phyloP scores from a whole-genome alignment of 208 protist species.

The Crithidia bombi region DNA sequence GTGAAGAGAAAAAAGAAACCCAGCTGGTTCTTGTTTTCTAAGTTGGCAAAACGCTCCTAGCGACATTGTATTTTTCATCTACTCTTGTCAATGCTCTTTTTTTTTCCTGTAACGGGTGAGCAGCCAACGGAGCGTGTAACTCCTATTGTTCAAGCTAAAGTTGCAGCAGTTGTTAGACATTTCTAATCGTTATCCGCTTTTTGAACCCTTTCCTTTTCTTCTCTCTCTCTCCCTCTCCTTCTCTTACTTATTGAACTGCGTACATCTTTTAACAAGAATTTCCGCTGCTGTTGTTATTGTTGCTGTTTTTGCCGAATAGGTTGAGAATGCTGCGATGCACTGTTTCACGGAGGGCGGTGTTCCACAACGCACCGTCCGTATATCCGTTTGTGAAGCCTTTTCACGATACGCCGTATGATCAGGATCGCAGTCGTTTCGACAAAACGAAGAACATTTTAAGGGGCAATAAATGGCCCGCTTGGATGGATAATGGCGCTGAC shows the following conservation, averaged over 20 bases:
- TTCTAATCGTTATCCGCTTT: no score
- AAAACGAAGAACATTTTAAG: conserved; percentile 40
- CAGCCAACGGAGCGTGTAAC: no score
- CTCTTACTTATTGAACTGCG: not conserved
- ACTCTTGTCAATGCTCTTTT: not conserved
- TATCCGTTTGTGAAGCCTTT: conserved; percentile 90
- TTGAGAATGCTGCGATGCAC: conserved; percentile 26
- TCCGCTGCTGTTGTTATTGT: not conserved
- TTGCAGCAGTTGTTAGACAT: no score
- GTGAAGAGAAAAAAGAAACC: conserved; percentile 5
- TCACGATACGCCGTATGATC: conserved; percentile 88
- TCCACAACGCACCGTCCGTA: conserved; percentile 83
- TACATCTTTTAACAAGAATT: not conserved
- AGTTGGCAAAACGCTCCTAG: no score
- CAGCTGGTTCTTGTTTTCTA: not conserved
- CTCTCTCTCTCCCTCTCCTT: not conserved
- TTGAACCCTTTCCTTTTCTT: conserved; percentile 1
- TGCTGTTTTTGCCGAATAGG: conserved; percentile 14
- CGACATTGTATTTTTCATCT: not conserved
- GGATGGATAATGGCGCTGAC: conserved; percentile 90
- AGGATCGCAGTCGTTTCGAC: conserved; percentile 70
- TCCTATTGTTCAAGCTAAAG: no score
- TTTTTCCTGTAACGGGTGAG: no score
- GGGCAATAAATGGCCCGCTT: conserved; percentile 70
- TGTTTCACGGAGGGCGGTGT: conserved; percentile 51